phyloP scores from a whole-genome alignment of 208 protist species.

The Trypanosoma congolense region DNA sequence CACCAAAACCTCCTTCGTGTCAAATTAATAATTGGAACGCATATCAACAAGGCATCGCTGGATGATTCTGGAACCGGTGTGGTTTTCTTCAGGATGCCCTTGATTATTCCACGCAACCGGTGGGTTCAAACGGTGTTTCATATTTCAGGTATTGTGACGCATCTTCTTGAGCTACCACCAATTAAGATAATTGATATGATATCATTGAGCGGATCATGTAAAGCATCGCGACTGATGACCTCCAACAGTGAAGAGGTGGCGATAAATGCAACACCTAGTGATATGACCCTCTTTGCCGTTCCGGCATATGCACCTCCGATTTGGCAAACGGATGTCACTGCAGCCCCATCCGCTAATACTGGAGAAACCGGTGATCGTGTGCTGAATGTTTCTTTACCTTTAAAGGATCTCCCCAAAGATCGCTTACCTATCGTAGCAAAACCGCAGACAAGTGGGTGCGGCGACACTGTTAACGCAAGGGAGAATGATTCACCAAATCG shows the following conservation, averaged over 20 bases:
- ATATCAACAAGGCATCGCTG: constrained; percentile 40
- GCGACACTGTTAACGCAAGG: background rate
- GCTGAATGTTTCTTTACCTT: too few species aligned
- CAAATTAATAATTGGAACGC: constrained; percentile 66
- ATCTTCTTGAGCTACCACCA: constrained; percentile 51
- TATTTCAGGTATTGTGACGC: constrained; percentile 54
- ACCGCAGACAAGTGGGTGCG: background rate
- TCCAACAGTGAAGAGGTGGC: constrained; percentile 59
- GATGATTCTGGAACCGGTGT: constrained; percentile 29
- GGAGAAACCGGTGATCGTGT: background rate
- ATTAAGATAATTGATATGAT: constrained; percentile 66
- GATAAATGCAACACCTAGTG: constrained; percentile 58
- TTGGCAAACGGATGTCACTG: too few species aligned
- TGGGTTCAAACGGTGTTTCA: constrained; percentile 88
- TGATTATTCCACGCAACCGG: constrained; percentile 69
- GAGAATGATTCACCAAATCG: background rate
- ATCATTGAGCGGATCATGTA: constrained; percentile 46
- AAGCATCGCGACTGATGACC: constrained; percentile 37
- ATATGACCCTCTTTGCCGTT: constrained; percentile 76
- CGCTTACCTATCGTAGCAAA: constrained; percentile 6
- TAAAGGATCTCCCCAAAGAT: background rate
- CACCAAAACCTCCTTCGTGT: constrained; percentile 35
- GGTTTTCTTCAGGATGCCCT: constrained; percentile 44
- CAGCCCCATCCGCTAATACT: too few species aligned
- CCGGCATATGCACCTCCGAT: constrained; percentile 75